Evolutionary conservation across 1,284 basidiomycete genomes (phyloP), one percentile per base, ranked within the genome.

Genomic region (Cryptococcus sp.): DNA sequence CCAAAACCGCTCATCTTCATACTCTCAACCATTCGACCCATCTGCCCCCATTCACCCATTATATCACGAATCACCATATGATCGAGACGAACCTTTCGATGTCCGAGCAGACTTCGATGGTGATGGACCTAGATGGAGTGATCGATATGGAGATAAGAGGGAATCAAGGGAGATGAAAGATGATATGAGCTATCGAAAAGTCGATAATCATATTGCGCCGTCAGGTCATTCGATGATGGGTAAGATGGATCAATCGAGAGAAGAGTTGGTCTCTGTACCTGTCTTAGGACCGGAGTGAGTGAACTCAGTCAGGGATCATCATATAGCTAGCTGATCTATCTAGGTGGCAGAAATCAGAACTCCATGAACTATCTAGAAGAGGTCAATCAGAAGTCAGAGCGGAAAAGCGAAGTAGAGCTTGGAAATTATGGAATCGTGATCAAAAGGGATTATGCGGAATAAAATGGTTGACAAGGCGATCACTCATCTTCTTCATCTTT

Each of bases 81-180:
- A 70, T 70, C 72, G 37, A 11, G 84, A 84, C 45, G 82, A 79
- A 34, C 79, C 80, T 5, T 92, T 88, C 82, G 88, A 94, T 68
- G 85, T 94, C 38, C 89, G 86, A 69, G 89, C 90, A 7, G 90
- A 94, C 77, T 94, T 94, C 74, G 92, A 94, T 78, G 93, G 92
- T 63, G 72, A 83, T 4, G 90, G 90, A 0, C 90, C 89, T 23
- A 80, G 82, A 60, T 93, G 92, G 73, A 73, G 71, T 49, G 71
- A 74, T 46, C 56, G 61, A 59, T 87, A 87, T 65, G 71, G 70
- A 31, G 53, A 50, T n/a, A 42, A 49, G 41, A 36, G 54, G n/a
- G 54, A 58, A 35, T 33, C 49, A 47, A 52, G 47, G 51, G 53
- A 37, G 8, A 53, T 14, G 35, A 47, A 47, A 13, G 56, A 57